These are phyloP conservation scores for Aegilops speltoides DNA, from an alignment of 176 grass and related monocot species.

Conservation along the genomic window DNA sequence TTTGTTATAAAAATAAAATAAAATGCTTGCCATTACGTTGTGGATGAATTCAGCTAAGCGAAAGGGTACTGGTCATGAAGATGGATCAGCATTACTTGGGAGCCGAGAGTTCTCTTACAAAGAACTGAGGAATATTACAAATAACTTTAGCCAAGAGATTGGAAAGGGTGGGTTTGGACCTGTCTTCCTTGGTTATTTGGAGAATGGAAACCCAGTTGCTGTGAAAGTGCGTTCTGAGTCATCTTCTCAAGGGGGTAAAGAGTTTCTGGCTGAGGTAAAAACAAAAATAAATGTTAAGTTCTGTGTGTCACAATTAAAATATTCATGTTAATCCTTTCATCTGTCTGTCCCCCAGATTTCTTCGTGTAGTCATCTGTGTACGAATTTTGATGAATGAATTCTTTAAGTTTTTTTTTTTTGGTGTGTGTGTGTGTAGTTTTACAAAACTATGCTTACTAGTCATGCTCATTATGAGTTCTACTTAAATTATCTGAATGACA, in stretches of 20 bases:
- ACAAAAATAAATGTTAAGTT: background rate
- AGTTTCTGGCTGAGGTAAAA: slow-evolving; percentile 70
- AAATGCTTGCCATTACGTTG: background rate
- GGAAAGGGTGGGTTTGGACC: slow-evolving; percentile 68
- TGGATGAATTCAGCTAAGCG: slow-evolving; percentile 5
- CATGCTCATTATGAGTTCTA: background rate
- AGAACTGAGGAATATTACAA: slow-evolving; percentile 56
- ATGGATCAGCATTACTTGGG: slow-evolving; percentile 17
- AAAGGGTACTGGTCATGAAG: slow-evolving; percentile 1
- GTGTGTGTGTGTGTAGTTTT: background rate
- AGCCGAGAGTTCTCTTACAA: slow-evolving; percentile 53
- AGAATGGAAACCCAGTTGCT: slow-evolving; percentile 58
- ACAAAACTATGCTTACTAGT: background rate
- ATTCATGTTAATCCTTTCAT: background rate
- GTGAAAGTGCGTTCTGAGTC: slow-evolving; percentile 49
- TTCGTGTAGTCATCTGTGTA: background rate
- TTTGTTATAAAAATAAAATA: background rate
- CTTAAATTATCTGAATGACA: background rate
- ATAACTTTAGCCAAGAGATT: slow-evolving; percentile 53
- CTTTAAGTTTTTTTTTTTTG: background rate
- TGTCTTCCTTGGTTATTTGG: slow-evolving; percentile 55
- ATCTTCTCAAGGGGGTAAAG: slow-evolving; percentile 46
- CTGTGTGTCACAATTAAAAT: background rate
- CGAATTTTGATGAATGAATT: background rate
- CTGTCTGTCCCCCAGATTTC: background rate